These are phyloP conservation scores for Eruca vesicaria DNA, from an alignment of 441 rosid species.

Conservation along the genomic window DNA sequence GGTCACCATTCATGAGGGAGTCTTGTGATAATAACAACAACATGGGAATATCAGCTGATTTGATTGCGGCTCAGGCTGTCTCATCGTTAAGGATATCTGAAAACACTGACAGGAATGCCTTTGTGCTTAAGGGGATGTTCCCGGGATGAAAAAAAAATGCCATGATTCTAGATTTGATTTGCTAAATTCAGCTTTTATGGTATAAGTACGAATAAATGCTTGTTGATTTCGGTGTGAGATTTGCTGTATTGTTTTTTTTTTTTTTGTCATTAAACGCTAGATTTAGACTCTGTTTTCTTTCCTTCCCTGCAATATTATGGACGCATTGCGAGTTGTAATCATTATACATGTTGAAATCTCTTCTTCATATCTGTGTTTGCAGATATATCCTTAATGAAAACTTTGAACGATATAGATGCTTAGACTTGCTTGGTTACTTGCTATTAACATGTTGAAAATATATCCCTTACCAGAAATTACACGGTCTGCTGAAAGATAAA, in stretches of 20 bases:
- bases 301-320: neutral
- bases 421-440: neutral
- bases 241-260: neutral
- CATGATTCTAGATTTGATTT: neutral
- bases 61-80: slow-evolving; percentile 83
- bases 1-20: slow-evolving; percentile 56
- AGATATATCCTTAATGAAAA: neutral
- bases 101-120: slow-evolving; percentile 50
- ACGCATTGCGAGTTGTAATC: slow-evolving; percentile 11
- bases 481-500: too few relatives aligned
- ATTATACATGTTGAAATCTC: neutral
- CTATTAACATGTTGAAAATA: neutral
- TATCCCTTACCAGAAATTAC: slow-evolving; percentile 8
- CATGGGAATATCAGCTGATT: slow-evolving; percentile 57
- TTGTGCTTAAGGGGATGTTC: slow-evolving; percentile 62
- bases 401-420: neutral
- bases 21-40: slow-evolving; percentile 50
- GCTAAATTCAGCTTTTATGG: neutral
- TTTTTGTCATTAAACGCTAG: neutral
- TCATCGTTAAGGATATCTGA: slow-evolving; percentile 85
- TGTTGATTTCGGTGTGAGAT: slow-evolving; percentile 1
- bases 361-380: neutral
- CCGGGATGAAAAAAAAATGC: slow-evolving; percentile 32
- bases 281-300: neutral
- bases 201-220: neutral